phyloP scores from a whole-genome alignment of 805 yeast species.

The Lipomyces mesembrius region DNA sequence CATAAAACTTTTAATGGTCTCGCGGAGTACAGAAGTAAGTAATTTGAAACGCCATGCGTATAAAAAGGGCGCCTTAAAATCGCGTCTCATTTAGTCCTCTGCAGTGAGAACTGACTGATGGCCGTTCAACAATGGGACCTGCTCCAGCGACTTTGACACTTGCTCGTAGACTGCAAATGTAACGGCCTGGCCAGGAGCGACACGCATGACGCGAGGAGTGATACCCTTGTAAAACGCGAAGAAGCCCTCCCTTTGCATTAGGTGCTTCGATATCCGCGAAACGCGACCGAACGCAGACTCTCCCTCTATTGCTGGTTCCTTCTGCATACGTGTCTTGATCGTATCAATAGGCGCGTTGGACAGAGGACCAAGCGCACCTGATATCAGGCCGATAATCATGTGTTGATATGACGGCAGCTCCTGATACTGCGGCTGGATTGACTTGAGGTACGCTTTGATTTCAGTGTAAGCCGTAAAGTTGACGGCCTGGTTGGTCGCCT shows the following conservation, averaged over 20 bases:
- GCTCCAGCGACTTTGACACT: slow-evolving; percentile 67
- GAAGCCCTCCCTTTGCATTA: slow-evolving; percentile 87
- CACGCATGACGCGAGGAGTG: slow-evolving; percentile 98
- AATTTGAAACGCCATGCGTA: no score
- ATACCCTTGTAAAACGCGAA: slow-evolving; percentile 93
- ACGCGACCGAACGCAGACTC: slow-evolving; percentile 79
- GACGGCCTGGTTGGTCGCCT: slow-evolving; percentile 98
- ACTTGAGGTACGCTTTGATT: slow-evolving; percentile 71
- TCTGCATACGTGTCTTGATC: slow-evolving; percentile 94
- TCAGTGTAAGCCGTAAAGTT: slow-evolving; percentile 94
- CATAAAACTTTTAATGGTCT: slow-evolving; percentile 2
- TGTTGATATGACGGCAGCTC: slow-evolving; percentile 92
- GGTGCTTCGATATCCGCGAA: slow-evolving; percentile 74
- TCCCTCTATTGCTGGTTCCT: slow-evolving; percentile 67
- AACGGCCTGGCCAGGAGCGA: slow-evolving; percentile 99
- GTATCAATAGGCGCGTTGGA: slow-evolving; percentile 98
- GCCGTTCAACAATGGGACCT: slow-evolving; percentile 28
- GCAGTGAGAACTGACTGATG: slow-evolving; percentile 26
- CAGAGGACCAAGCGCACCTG: slow-evolving; percentile 97
- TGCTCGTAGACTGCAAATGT: slow-evolving; percentile 96
- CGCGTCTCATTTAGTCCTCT: slow-evolving; percentile 17
- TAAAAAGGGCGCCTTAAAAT: no score
- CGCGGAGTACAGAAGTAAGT: background rate
- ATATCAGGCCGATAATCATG: slow-evolving; percentile 82
- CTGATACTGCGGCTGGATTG: slow-evolving; percentile 51